These are phyloP conservation scores for Lantana camara DNA, from an alignment of 257 asterid species.

Conservation along the genomic window DNA sequence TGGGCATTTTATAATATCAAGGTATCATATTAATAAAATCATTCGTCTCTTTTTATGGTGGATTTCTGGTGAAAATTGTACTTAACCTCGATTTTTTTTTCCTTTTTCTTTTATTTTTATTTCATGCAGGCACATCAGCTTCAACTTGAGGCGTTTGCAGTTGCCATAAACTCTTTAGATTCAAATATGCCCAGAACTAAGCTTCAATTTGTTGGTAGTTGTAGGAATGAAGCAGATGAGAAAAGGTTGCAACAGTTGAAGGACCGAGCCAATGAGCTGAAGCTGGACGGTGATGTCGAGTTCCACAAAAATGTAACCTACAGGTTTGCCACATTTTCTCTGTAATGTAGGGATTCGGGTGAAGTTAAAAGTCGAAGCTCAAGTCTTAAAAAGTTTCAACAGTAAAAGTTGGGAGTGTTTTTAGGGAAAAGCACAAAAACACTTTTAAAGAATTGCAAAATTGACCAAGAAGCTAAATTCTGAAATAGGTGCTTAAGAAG, in stretches of 20 bases:
- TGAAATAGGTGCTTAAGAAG: too few species aligned
- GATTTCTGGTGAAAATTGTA: conserved; percentile 28
- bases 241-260: conserved; percentile 78
- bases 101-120: not conserved
- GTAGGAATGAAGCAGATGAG: conserved; percentile 95
- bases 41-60: conserved; percentile 17
- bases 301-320: conserved; percentile 82
- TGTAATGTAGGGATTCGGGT: not conserved
- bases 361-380: too few species aligned
- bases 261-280: conserved; percentile 68
- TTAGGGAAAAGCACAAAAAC: too few species aligned
- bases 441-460: too few species aligned
- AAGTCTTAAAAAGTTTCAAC: too few species aligned
- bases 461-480: too few species aligned
- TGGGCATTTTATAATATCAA: conserved; percentile 60
- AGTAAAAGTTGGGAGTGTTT: too few species aligned
- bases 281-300: conserved; percentile 78
- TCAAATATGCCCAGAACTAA: conserved; percentile 63
- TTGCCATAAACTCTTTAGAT: conserved; percentile 57
- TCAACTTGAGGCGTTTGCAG: conserved; percentile 93
- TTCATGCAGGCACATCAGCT: conserved; percentile 73
- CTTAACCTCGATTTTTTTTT: not conserved
- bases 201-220: conserved; percentile 92
- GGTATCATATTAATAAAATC: conserved; percentile 43
- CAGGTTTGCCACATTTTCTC: conserved; percentile 52